Percentiles rank a stretch among this genome's conserved stretches.
Conservation (phyloP, 2,329 filamentous ascomycete species). For the Aspergillus viridinutans region DNA sequence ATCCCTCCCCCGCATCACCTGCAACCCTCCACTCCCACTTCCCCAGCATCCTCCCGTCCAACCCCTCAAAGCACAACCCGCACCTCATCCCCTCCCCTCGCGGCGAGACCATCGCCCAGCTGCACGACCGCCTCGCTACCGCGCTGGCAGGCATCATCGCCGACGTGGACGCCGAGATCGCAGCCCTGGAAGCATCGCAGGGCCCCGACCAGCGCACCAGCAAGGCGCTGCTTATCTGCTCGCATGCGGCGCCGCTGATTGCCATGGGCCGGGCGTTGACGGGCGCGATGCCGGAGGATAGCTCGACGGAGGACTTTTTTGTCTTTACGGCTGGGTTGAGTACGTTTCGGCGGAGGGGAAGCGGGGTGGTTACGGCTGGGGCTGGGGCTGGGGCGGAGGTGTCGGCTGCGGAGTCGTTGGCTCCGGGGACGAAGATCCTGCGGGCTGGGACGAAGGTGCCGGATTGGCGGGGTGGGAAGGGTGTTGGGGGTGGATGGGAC, state of each 20-base stretch:
- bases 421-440: conserved; percentile 27
- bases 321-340: conserved; percentile 81
- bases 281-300: conserved; percentile 67
- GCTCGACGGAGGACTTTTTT: conserved; percentile 72
- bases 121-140: conserved; percentile 75
- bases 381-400: conserved; percentile 30
- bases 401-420: conserved; percentile 9
- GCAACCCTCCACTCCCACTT: conserved; percentile 64
- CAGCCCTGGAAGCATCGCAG: conserved; percentile 41
- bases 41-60: conserved; percentile 46
- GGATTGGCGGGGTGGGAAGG: conserved; percentile 56
- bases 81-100: conserved; percentile 64
- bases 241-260: conserved; percentile 87
- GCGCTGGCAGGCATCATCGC: conserved; percentile 67
- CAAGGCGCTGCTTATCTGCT: conserved; percentile 70
- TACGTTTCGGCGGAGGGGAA: conserved; percentile 54
- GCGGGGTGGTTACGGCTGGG: conserved; percentile 13
- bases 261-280: conserved; percentile 79
- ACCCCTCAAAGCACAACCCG: conserved; percentile 52
- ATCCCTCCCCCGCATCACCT: conserved; percentile 70
- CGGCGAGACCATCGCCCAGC: conserved; percentile 73
- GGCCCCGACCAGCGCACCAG: conserved; percentile 50
- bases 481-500: conserved; percentile 73
- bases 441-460: conserved; percentile 22
- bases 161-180: conserved; percentile 60